Evolutionary conservation across 2,329 filamentous ascomycete species (phyloP).

Genomic region (Lachnellula willkommii): DNA sequence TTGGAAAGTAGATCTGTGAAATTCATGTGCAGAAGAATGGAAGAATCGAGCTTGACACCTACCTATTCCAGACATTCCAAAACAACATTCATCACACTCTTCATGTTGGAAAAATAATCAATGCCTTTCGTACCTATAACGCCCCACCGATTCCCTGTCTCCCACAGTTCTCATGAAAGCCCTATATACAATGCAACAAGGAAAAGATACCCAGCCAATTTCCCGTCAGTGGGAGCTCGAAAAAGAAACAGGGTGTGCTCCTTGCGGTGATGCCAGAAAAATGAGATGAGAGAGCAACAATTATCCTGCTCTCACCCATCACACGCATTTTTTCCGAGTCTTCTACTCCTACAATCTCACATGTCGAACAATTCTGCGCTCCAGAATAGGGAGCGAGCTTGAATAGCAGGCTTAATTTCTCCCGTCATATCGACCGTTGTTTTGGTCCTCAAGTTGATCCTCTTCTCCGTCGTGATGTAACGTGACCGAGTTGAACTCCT

Average conservation of each 20-base stretch:
- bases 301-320: background rate
- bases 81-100: background rate
- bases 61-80: background rate
- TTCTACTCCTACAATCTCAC: constrained; percentile 3
- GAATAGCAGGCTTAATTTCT: background rate
- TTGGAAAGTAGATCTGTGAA: no score
- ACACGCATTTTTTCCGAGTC: background rate
- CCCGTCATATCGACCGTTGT: constrained; percentile 30
- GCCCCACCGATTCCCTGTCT: constrained; percentile 1
- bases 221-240: background rate
- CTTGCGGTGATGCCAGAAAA: background rate
- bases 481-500: constrained; percentile 98
- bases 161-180: constrained; percentile 15
- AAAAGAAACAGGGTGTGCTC: constrained; percentile 1
- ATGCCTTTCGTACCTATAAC: background rate
- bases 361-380: background rate
- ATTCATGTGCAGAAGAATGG: background rate
- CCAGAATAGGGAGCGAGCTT: background rate
- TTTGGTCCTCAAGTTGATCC: constrained; percentile 25
- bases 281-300: background rate
- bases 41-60: background rate
- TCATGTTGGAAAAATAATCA: background rate
- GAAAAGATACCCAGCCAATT: constrained; percentile 4
- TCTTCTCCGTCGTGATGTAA: constrained; percentile 94
- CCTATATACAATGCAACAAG: constrained; percentile 19